Base-by-base conservation (phyloP, 768 basidiomycete species). In the Mycena rosella region DNA sequence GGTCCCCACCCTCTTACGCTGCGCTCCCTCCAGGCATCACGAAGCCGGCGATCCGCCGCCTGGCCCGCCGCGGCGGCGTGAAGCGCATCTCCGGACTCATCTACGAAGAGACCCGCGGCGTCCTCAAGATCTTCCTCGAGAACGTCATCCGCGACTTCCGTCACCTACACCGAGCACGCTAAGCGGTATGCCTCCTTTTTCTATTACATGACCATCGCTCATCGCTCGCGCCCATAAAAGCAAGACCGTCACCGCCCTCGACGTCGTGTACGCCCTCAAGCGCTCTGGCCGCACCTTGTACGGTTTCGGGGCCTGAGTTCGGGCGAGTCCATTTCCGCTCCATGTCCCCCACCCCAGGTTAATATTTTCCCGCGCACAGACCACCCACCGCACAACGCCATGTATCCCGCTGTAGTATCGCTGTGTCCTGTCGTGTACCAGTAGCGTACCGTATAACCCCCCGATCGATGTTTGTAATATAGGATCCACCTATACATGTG, bases 181-280 rank as follows among this genome's bases (percentile, higher is more conserved):
- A n/a, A n/a, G 49, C 29, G 13, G 49, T 51, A n/a, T n/a, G n/a
- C n/a, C n/a, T n/a, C 32, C 96, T 34, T 11, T 34, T 34, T 11
- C 32, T 34, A 6, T 11, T 34, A 34, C 32, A 34, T 34, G 32
- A 11, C 32, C 32, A 34, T 34, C 32, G 32, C 32, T 34, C n/a
- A 34, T 34, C 11, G 32, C 32, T 34, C 5, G 11, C 11, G 32
- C 32, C 6, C 32, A 34, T 34, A 20, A 24, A 30, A 60, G 59
- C 45, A 94, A 94, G 82, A 96, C 95, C 27, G 95, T 97, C 45
- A 97, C 96, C 51, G 95, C 96, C 3, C 92, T 98, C 70, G 96
- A 98, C 76, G 96, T 94, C 30, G 92, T 94, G 13, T 94, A 94
- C 71, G 92, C 92, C 18, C 87, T 94, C 55, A 93, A 94, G 81